These are phyloP conservation scores for Dalbergia cultrata DNA, from an alignment of 306 rosid species.

Conservation along the genomic window DNA sequence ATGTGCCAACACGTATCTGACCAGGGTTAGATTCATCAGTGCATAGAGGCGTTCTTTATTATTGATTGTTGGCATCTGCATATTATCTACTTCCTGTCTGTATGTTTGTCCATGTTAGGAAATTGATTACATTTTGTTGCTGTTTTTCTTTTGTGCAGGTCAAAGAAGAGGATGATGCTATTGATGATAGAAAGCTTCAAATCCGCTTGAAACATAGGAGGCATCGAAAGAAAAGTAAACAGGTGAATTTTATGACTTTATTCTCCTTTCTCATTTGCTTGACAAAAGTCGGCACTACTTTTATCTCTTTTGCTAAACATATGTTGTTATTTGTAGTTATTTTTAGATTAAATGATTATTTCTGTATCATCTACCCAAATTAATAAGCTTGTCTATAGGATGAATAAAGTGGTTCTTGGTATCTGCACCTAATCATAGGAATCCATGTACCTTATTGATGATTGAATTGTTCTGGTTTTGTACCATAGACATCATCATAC, in stretches of 20 bases:
- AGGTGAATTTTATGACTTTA: constrained; percentile 53
- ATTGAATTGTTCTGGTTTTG: constrained; percentile 20
- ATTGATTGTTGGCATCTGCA: neutral
- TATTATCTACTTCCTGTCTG: neutral
- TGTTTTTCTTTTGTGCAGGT: constrained; percentile 58
- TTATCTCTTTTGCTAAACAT: neutral
- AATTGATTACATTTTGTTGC: constrained; percentile 33
- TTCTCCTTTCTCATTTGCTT: constrained; percentile 31
- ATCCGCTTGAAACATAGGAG: constrained; percentile 79
- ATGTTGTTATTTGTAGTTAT: constrained; percentile 28
- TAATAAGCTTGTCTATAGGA: constrained; percentile 28
- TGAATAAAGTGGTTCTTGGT: constrained; percentile 13
- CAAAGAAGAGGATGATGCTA: constrained; percentile 95
- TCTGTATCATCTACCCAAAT: constrained; percentile 15
- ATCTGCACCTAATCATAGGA: constrained; percentile 21
- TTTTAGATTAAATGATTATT: constrained; percentile 28
- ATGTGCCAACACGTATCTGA: neutral
- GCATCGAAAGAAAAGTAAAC: constrained; percentile 67
- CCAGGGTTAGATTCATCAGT: neutral
- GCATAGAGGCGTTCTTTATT: constrained; percentile 31
- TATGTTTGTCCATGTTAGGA: constrained; percentile 24
- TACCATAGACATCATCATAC: constrained; percentile 26
- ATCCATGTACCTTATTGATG: constrained; percentile 20
- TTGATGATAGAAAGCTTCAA: constrained; percentile 77
- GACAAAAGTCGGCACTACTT: constrained; percentile 30